Evolutionary conservation across 805 yeast species (phyloP).

Genomic region (Suhomyces pyralidae): DNA sequence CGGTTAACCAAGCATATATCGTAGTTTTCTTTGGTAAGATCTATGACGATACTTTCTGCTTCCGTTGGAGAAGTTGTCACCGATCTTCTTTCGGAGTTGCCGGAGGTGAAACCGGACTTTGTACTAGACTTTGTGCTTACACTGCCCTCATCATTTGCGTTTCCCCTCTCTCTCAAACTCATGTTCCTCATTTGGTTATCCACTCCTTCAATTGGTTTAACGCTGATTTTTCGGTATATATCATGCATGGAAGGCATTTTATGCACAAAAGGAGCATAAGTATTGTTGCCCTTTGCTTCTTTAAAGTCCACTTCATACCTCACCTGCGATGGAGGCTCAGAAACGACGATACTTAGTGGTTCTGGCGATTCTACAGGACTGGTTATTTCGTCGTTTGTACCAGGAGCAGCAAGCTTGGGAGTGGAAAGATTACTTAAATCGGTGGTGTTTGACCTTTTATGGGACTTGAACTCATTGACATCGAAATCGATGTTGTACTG

Average conservation of each 20-base stretch:
- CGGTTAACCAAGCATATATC: slow-evolving; percentile 37
- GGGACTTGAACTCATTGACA: background rate
- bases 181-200: background rate
- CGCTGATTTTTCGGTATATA: slow-evolving; percentile 2
- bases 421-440: slow-evolving; percentile 6
- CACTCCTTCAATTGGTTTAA: slow-evolving; percentile 1
- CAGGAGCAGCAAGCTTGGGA: background rate
- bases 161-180: background rate
- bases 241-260: slow-evolving; percentile 10
- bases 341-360: slow-evolving; percentile 22
- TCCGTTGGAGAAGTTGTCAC: slow-evolving; percentile 30
- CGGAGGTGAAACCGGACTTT: slow-evolving; percentile 29
- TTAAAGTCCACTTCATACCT: slow-evolving; percentile 41
- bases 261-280: slow-evolving; percentile 6
- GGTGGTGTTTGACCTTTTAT: slow-evolving; percentile 7
- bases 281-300: slow-evolving; percentile 17
- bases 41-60: slow-evolving; percentile 38
- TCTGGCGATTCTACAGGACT: slow-evolving; percentile 2
- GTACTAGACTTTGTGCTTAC: slow-evolving; percentile 18
- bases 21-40: slow-evolving; percentile 39
- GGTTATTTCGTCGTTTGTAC: too few relatives aligned
- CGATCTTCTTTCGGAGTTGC: slow-evolving; percentile 25
- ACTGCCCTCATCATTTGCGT: slow-evolving; percentile 3
- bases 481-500: slow-evolving; percentile 32
- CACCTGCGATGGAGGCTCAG: slow-evolving; percentile 38